Percentiles rank a stretch among this genome's conserved stretches.
Conservation (phyloP, 495 filamentous ascomycete genomes). For the Pseudevernia furfuracea region DNA sequence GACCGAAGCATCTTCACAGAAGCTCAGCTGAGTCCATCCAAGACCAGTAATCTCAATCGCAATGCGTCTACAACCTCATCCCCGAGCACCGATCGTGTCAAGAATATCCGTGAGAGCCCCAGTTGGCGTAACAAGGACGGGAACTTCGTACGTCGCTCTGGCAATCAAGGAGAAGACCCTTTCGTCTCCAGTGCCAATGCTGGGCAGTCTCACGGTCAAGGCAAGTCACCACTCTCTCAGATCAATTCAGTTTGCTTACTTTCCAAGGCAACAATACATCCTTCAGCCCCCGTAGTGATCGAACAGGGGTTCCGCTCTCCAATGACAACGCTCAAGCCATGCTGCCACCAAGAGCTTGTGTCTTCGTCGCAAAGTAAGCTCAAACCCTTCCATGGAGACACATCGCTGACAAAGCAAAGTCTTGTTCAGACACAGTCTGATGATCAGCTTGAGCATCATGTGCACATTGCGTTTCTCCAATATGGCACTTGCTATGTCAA, state of each 20-base stretch:
- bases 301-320: slow-evolving; percentile 25
- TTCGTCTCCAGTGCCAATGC: slow-evolving; percentile 16
- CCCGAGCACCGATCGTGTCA: slow-evolving; percentile 10
- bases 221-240: slow-evolving; percentile 3
- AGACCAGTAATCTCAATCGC: slow-evolving; percentile 1
- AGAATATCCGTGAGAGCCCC: slow-evolving; percentile 13
- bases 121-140: slow-evolving; percentile 18
- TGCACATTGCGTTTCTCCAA: slow-evolving; percentile 43
- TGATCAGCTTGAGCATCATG: slow-evolving; percentile 41
- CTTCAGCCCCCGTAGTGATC: slow-evolving; percentile 23
- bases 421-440: slow-evolving; percentile 39
- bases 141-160: slow-evolving; percentile 11
- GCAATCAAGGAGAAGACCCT: slow-evolving; percentile 20
- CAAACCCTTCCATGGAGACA: neutral
- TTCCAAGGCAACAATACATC: neutral
- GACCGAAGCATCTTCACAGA: slow-evolving; percentile 7
- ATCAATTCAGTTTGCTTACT: neutral
- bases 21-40: slow-evolving; percentile 13
- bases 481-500: slow-evolving; percentile 55
- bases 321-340: slow-evolving; percentile 50
- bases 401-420: slow-evolving; percentile 20
- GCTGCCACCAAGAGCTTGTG: slow-evolving; percentile 47
- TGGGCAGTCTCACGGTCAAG: slow-evolving; percentile 1
- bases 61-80: slow-evolving; percentile 11
- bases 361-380: slow-evolving; percentile 61